phyloP scores from a whole-genome alignment of 768 basidiomycete genomes.

The Hortiboletus campestris region DNA sequence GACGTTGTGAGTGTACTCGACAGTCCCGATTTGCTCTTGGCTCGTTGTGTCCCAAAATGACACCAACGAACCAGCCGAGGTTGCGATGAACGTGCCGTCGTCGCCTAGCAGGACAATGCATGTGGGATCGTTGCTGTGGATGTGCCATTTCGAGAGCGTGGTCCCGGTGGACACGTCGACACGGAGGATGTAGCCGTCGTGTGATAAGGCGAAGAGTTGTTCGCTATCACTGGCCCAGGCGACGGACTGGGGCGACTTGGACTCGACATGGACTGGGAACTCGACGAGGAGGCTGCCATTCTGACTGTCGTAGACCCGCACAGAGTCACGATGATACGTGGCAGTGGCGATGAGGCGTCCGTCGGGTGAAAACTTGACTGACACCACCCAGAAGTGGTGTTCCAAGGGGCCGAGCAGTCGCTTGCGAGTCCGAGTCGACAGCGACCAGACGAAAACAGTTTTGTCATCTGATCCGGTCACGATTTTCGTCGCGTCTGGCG shows the following conservation, averaged over 20 bases:
- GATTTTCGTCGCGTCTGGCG: neutral
- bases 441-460: neutral
- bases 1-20: neutral
- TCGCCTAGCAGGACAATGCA: neutral
- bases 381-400: neutral
- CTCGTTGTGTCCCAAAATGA: slow-evolving; percentile 7
- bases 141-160: neutral
- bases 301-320: neutral
- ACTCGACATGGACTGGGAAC: neutral
- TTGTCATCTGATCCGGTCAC: neutral
- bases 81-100: neutral
- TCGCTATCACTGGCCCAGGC: neutral
- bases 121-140: neutral
- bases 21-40: neutral
- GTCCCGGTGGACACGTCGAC: neutral
- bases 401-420: neutral
- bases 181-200: neutral
- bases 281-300: neutral
- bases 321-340: neutral
- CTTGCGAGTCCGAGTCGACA: neutral
- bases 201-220: neutral
- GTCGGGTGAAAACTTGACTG: neutral
- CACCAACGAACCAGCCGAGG: neutral
- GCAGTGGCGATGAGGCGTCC: neutral
- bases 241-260: neutral